Evolutionary conservation across 805 yeast genomes (phyloP), one percentile per base, ranked within the genome.

Genomic region (Komagataella phaffii): DNA sequence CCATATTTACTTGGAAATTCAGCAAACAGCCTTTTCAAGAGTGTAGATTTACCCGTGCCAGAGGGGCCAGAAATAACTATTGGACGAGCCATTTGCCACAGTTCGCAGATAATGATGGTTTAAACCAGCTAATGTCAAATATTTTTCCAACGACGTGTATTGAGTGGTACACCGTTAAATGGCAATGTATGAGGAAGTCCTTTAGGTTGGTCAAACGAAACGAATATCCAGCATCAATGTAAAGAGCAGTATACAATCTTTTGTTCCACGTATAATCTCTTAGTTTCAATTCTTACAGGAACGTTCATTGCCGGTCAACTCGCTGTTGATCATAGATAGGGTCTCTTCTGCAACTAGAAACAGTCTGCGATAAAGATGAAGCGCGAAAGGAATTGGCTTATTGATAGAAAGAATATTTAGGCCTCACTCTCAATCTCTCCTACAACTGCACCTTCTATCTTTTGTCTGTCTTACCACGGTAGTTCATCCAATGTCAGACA

Each of bases 11-110:
- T 82, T 54, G 99, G 99, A 68, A 66, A 89, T 66, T 91, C 98
- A 48, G 85, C 89, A 63, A 93, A 86, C 57, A 93, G 74, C 65
- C 83, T 85, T 71, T 93, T 89, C 64, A 93, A 75, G 52, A 93
- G 74, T 10, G 99, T 93, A 58, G 97, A 88, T 69, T 93, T 93
- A 56, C 99, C 99, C 44, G 97, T 76, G 46, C 91, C 96, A 50
- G 96, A 88, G 52, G 99, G 99, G 58, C 99, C 99, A 46, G 96
- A 89, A 55, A 93, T 77, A 56, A 93, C 97, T 57, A 93, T 83
- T 50, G 97, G 98, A 69, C 93, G 87, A 54, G 69, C 72, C 47
- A 55, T 30, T 30, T 30, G n/a, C 40, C 14, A 10, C 14, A 30
- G 40, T 30, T 30, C 10, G 40, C 40, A 30, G 40, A 30, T 30